A percentile compares a stretch with the other conserved stretches of the same genome.
phyloP scores from a whole-genome alignment of 176 grass and related monocot genomes.

The Triticum monococcum region DNA sequence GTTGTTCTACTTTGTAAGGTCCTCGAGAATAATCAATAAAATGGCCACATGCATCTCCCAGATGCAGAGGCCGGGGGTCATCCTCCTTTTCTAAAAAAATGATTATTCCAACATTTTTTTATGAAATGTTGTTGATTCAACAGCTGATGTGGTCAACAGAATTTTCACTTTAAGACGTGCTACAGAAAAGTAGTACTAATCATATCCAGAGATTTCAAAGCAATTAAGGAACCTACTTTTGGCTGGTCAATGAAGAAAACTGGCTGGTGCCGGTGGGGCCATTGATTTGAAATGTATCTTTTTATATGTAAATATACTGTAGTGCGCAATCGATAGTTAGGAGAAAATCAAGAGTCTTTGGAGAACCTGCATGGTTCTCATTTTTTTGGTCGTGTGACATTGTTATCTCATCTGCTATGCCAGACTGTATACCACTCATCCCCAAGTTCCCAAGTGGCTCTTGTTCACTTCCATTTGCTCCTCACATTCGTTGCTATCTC shows the following conservation, averaged over 20 bases:
- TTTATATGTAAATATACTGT: not conserved
- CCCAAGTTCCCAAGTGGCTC: not conserved
- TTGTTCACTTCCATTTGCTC: not conserved
- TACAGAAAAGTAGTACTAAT: not conserved
- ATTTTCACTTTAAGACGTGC: not conserved
- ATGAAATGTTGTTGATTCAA: not conserved
- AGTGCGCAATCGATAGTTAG: not conserved
- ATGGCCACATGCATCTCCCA: too few species aligned
- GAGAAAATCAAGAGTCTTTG: not conserved
- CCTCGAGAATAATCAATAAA: too few species aligned
- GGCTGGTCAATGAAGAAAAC: not conserved
- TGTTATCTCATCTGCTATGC: not conserved
- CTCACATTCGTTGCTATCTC: not conserved
- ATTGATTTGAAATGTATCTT: not conserved
- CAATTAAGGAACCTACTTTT: not conserved
- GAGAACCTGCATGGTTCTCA: not conserved
- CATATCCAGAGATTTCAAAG: not conserved
- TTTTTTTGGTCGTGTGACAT: not conserved
- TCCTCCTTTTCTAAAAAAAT: too few species aligned
- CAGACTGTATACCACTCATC: not conserved
- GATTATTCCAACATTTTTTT: not conserved
- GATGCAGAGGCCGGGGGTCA: too few species aligned
- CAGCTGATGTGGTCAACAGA: not conserved
- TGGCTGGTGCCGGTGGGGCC: not conserved
- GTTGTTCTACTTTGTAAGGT: too few species aligned